Conservation (phyloP, 257 asterid genomes). For the Linaria vulgaris region DNA sequence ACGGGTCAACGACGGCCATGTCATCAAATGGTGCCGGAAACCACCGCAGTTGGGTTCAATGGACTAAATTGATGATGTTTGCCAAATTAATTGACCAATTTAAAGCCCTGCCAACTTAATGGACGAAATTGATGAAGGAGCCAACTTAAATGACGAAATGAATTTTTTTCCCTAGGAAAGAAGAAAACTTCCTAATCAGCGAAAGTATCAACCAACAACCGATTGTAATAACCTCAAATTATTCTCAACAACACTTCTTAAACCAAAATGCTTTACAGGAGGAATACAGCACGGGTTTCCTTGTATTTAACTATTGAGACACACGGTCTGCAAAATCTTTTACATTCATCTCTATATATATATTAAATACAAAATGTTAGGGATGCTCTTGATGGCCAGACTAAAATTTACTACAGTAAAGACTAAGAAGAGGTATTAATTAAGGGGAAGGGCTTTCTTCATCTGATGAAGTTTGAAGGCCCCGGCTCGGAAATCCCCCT, state of each 20-base stretch:
- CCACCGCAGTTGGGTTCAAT: no score
- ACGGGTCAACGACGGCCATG: no score
- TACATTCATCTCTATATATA: conserved; percentile 41
- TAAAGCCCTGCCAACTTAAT: no score
- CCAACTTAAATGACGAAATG: no score
- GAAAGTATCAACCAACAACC: no score
- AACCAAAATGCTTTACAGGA: conserved; percentile 30
- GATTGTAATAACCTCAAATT: neutral
- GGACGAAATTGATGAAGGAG: no score
- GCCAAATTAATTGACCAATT: no score
- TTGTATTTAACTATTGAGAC: conserved; percentile 37
- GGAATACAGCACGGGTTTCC: conserved; percentile 22
- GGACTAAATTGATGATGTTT: no score
- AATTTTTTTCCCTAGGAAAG: no score
- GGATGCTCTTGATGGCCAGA: no score
- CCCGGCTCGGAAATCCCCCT: conserved; percentile 37
- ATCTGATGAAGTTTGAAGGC: conserved; percentile 43
- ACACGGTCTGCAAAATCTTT: conserved; percentile 29
- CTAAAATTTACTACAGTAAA: conserved; percentile 39
- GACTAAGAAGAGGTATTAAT: conserved; percentile 21
- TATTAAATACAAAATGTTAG: conserved; percentile 46
- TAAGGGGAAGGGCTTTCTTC: conserved; percentile 48
- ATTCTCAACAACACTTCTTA: conserved; percentile 24
- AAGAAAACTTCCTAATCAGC: no score
- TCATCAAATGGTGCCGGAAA: no score